Evolutionary conservation across 495 filamentous ascomycete species (phyloP).

Genomic region (Glonium stellatum): DNA sequence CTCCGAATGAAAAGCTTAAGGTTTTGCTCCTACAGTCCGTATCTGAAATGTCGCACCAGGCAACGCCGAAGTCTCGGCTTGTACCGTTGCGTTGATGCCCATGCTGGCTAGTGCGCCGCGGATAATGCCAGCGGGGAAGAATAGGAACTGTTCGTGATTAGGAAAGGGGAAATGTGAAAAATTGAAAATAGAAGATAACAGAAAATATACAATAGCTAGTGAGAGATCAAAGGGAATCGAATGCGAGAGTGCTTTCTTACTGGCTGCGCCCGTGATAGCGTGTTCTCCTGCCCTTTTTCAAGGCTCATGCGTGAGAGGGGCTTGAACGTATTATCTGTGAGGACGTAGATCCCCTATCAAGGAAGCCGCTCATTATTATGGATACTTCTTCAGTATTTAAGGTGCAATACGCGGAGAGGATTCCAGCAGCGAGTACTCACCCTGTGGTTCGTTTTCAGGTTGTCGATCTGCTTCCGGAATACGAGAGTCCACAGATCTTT

Average conservation of each 20-base stretch:
- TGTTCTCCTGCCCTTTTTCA: slow-evolving; percentile 41
- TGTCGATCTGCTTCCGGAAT: slow-evolving; percentile 95
- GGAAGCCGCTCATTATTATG: neutral
- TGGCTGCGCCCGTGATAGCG: slow-evolving; percentile 21
- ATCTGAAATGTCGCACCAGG: slow-evolving; percentile 93
- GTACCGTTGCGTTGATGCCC: slow-evolving; percentile 84
- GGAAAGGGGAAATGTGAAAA: slow-evolving; percentile 4
- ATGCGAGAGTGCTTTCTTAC: neutral
- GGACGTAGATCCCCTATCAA: slow-evolving; percentile 81
- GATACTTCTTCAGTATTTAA: neutral
- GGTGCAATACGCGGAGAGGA: slow-evolving; percentile 1
- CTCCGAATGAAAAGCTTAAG: slow-evolving; percentile 23
- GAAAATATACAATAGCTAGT: neutral
- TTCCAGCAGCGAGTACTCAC: slow-evolving; percentile 38
- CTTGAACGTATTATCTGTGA: slow-evolving; percentile 89
- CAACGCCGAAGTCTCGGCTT: slow-evolving; percentile 78
- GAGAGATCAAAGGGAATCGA: neutral
- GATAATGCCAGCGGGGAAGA: slow-evolving; percentile 89
- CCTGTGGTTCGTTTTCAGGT: slow-evolving; percentile 95
- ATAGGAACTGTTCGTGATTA: slow-evolving; percentile 56
- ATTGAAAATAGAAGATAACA: neutral
- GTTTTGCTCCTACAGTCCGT: slow-evolving; percentile 64
- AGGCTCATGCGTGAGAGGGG: slow-evolving; percentile 83
- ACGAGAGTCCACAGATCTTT: slow-evolving; percentile 94
- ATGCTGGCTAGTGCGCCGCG: slow-evolving; percentile 80